Evolutionary conservation across 768 basidiomycete species (phyloP), one percentile per base, ranked within the genome.

Genomic region (Lepiota venenata): DNA sequence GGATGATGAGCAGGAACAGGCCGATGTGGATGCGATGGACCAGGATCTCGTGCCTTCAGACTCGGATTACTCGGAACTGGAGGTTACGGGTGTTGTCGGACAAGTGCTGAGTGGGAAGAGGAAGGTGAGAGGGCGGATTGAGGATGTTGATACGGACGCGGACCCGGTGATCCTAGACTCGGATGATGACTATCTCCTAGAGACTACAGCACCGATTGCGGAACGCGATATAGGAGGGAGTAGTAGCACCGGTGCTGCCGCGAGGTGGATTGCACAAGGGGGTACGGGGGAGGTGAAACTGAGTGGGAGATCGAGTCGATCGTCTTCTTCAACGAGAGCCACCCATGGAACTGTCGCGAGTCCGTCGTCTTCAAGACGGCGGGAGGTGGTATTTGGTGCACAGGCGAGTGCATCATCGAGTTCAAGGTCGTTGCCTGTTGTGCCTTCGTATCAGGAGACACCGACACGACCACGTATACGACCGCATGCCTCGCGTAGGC

Each of bases 21-120:
- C 72, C 9, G 84, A 87, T 63, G 71, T 74, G 0, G 87, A 88
- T 63, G 85, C 83, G 22, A 88, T 88, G 87, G 87, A 90, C 58
- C 84, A 88, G 66, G 87, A 83, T 60, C 66, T 82, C 55, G 70
- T 69, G 6, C 65, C 72, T 4, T 75, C 73, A 4, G 77, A 77
- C 42, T 69, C 65, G 52, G 80, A 72, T 59, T 77, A 71, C 16
- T 66, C 64, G 43, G 73, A 60, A 41, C 21, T 60, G 52, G 61
- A 41, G 49, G 60, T 54, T 16, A 47, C 45, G 32, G 36, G 11
- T 2, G 39, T n/a, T 20, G 25, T 25, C 20, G n/a, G 42, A 2
- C n/a, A n/a, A n/a, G n/a, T n/a, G n/a, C 18, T 25, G 11, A 14
- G 9, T 22, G 42, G 20, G 20, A 20, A 44, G 42, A 25, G 12